Evolutionary conservation across 805 yeast genomes (phyloP), one percentile per base, ranked within the genome.

Genomic region (Myxozyma mucilagina): DNA sequence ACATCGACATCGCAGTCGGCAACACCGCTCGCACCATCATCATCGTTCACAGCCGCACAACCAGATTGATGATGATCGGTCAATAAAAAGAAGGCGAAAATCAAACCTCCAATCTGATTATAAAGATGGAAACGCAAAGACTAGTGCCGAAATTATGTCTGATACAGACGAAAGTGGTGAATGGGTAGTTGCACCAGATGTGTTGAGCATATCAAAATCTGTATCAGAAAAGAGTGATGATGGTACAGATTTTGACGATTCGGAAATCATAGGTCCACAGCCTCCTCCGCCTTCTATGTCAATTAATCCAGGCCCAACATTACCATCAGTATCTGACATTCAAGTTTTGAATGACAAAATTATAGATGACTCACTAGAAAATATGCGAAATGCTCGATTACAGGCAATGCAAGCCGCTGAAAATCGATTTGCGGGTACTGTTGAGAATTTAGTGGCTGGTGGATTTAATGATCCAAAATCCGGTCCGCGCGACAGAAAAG

Each of bases 221-320:
- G 45, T 20, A 14, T 13, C 31, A 1, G 34, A 1, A 9, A 14
- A 13, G 10, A 20, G 14, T 34, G 35, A 49, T 4, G 55, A 41
- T 38, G 55, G 41, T 10, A 41, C 47, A 18, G 64, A 48, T 31
- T 51, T 53, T 3, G 54, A 42, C 14, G 61, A 44, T 34, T 44
- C 59, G 9, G 60, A 53, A 11, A 38, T 62, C 20, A 53, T 61
- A 3, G 62, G 65, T 1, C 64, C 66, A 13, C 38, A 24, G 9
- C 54, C 43, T 11, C 61, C 64, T 3, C 53, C 58, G 3, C 11
- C 49, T 32, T n/a, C 32, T 9, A 3, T 10, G 16, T 31, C 48
- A 11, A 47, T 16, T 48, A 38, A 16, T 24, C 38, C 43, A 36
- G 64, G 64, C 7, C 64, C 66, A 13, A 48, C 64, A 13, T 55